These are phyloP conservation scores for Phaeomoniella chlamydospora DNA, from an alignment of 2,329 filamentous ascomycete genomes.

Conservation along the genomic window DNA sequence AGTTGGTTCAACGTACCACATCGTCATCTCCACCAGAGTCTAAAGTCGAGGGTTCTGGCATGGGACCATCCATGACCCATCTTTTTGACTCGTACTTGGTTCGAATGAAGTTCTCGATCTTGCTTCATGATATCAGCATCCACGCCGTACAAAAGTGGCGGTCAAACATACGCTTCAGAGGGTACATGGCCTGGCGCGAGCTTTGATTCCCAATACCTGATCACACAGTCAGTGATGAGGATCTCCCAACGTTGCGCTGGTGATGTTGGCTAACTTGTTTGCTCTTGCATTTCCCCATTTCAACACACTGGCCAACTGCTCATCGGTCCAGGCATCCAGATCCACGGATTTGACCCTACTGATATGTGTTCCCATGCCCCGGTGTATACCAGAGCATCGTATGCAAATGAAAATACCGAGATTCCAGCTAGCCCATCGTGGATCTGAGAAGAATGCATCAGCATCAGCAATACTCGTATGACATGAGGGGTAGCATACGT, in stretches of 20 bases:
- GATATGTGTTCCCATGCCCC: constrained; percentile 97
- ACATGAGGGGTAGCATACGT: constrained; percentile 41
- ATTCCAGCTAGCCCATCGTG: constrained; percentile 99
- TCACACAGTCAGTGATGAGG: constrained; percentile 13
- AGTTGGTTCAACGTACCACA: constrained; percentile 45
- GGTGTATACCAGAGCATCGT: constrained; percentile 94
- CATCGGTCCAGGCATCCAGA: constrained; percentile 95
- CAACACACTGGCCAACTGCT: constrained; percentile 85
- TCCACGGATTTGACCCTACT: constrained; percentile 97
- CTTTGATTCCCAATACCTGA: constrained; percentile 87
- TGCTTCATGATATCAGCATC: constrained; percentile 28
- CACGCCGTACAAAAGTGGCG: background rate
- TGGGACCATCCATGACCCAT: constrained; percentile 97
- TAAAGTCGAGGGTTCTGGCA: constrained; percentile 81
- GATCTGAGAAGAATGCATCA: constrained; percentile 44
- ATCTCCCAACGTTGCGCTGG: background rate
- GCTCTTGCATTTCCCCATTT: constrained; percentile 93
- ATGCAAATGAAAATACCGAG: constrained; percentile 96
- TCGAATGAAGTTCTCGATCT: constrained; percentile 99
- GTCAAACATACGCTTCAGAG: constrained; percentile 54
- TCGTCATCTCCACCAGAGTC: constrained; percentile 80
- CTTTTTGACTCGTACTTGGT: constrained; percentile 98
- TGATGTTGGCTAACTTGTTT: constrained; percentile 54
- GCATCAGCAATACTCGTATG: constrained; percentile 5
- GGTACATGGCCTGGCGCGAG: constrained; percentile 80